Evolutionary conservation across 1,284 basidiomycete genomes (phyloP), one percentile per base, ranked within the genome.

Genomic region (Trichosporon faecale): DNA sequence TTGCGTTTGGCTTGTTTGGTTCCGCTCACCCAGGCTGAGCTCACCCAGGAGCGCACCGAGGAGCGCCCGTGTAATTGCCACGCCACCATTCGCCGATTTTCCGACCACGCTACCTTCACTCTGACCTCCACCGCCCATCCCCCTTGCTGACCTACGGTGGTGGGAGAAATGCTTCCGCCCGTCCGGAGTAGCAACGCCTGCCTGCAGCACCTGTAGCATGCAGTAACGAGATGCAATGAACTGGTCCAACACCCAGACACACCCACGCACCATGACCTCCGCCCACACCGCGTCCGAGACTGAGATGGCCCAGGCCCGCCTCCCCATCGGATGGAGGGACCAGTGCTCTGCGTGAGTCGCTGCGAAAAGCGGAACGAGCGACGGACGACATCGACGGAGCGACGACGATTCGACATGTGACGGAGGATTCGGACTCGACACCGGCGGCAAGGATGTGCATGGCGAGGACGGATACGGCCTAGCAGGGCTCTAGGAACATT

Each of bases 311-410:
- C 87, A 88, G 7, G 86, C 91, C 71, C 87, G 86, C 72, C 86
- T 95, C 27, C 94, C 94, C 8, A 75, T 96, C 9, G 91, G 88
- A 12, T 97, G 91, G 90, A 87, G 94, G 78, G 94, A 97, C 84
- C 88, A 91, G 76, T 97, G 94, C 84, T 95, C 94, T 76, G 89
- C 93, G 94, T 96, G 82, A 79, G 91, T 88, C 72, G 61, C 71
- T 31, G 18, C 65, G 37, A 25, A 31, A 25, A 21, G 16, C 55
- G 63, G 44, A 16, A 14, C 35, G 40, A 27, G 2, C 66, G 46
- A 40, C 29, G 9, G 31, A 5, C 37, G 16, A 35, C 35, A 23
- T 11, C 35, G 64, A 25, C 31, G 52, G 35, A 52, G 27, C 25
- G 63, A 44, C 18, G 31, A 12, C 23, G 40, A n/a, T 4, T 66